phyloP scores from a whole-genome alignment of 495 filamentous ascomycete species.

The Halenospora varia region DNA sequence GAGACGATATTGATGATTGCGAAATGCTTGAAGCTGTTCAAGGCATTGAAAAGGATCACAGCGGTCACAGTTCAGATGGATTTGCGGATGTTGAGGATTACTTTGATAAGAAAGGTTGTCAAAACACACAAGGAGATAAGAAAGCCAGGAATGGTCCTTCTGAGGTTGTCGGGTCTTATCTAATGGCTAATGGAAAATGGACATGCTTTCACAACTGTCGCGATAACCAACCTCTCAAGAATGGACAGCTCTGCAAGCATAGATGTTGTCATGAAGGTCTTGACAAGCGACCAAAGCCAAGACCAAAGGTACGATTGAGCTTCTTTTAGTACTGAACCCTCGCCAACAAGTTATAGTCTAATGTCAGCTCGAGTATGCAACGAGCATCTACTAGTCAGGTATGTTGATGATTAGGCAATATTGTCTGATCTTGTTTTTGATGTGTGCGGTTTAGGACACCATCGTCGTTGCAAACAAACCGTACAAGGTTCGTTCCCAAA shows the following conservation, averaged over 20 bases:
- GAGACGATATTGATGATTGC: conserved; percentile 50
- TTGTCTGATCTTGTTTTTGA: background rate
- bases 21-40: conserved; percentile 43
- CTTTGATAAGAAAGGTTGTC: conserved; percentile 21
- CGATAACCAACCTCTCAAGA: conserved; percentile 66
- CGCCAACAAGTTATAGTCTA: background rate
- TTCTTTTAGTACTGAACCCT: background rate
- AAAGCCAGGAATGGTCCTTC: conserved; percentile 21
- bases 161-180: conserved; percentile 38
- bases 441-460: no score
- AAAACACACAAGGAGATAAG: conserved; percentile 8
- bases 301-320: background rate
- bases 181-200: conserved; percentile 80
- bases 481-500: no score
- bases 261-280: conserved; percentile 85
- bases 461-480: no score
- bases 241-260: conserved; percentile 49
- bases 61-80: conserved; percentile 13
- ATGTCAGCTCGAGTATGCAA: no score
- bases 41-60: conserved; percentile 4
- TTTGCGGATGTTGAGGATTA: conserved; percentile 47
- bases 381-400: no score
- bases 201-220: conserved; percentile 75
- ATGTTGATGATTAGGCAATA: no score
- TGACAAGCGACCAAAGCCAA: conserved; percentile 65